Evolutionary conservation across 169 alveolate species (phyloP).

Genomic region (Plasmodium malariae): DNA sequence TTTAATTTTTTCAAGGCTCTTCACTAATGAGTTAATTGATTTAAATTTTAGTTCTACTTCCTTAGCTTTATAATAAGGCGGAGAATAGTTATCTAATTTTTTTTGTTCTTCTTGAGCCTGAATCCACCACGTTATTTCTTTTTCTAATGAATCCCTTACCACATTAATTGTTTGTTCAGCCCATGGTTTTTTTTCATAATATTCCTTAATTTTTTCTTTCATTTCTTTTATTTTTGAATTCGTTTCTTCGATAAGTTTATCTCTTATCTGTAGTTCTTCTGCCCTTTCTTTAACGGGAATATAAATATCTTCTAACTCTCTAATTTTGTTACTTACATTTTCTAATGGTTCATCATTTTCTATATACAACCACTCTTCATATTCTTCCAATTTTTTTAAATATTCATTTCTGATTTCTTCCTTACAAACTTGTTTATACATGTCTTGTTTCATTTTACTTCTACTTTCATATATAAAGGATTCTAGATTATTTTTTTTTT

Average conservation of each 20-base stretch:
- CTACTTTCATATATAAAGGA: slow-evolving; percentile 75
- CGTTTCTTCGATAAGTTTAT: slow-evolving; percentile 38
- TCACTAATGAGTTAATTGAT: slow-evolving; percentile 11
- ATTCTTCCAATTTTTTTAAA: slow-evolving; percentile 61
- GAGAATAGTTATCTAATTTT: slow-evolving; percentile 67
- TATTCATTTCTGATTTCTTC: slow-evolving; percentile 48
- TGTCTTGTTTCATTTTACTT: slow-evolving; percentile 74
- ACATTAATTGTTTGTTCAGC: slow-evolving; percentile 54
- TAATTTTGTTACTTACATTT: slow-evolving; percentile 59
- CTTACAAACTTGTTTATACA: slow-evolving; percentile 57
- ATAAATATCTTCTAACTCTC: slow-evolving; percentile 64
- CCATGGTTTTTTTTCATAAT: slow-evolving; percentile 70
- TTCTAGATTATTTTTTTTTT: slow-evolving; percentile 57
- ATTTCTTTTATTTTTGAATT: slow-evolving; percentile 38
- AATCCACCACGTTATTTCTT: slow-evolving; percentile 49
- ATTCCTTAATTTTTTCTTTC: slow-evolving; percentile 31
- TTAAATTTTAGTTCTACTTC: slow-evolving; percentile 57
- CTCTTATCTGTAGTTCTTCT: slow-evolving; percentile 60
- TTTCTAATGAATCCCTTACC: slow-evolving; percentile 55
- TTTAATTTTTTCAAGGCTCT: slow-evolving; percentile 49
- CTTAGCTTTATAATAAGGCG: slow-evolving; percentile 71
- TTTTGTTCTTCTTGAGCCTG: slow-evolving; percentile 76
- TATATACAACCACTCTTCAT: slow-evolving; percentile 73
- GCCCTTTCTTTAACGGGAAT: slow-evolving; percentile 75
- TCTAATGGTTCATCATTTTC: slow-evolving; percentile 78